A percentile compares a stretch with the other conserved stretches of the same genome.
These are phyloP conservation scores for Xylariomycetidae sp. DNA, from an alignment of 2,329 filamentous ascomycete genomes.

Conservation along the genomic window DNA sequence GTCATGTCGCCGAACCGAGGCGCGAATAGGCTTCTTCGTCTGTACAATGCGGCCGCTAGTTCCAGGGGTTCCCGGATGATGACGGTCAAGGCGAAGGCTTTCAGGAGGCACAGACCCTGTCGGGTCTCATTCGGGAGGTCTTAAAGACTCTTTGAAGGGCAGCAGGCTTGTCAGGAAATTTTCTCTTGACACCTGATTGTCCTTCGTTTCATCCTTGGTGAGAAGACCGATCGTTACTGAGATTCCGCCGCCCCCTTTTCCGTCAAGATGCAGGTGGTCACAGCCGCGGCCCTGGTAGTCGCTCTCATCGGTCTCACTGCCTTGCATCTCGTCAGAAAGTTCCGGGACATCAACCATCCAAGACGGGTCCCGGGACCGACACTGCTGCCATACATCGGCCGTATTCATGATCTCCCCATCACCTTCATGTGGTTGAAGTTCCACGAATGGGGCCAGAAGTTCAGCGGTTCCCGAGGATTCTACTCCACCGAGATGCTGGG, in stretches of 20 bases:
- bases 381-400: conserved; percentile 29
- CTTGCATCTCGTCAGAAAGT: conserved; percentile 22
- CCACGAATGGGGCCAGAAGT: conserved; percentile 28
- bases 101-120: no score
- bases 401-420: conserved; percentile 41
- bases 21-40: no score
- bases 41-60: no score
- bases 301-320: conserved; percentile 15
- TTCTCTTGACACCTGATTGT: not conserved
- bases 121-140: no score
- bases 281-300: conserved; percentile 14
- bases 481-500: conserved; percentile 30
- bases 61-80: no score
- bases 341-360: conserved; percentile 25
- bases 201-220: no score
- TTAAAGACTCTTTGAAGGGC: no score
- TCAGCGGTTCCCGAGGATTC: conserved; percentile 26
- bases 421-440: conserved; percentile 49
- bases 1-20: no score
- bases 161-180: no score
- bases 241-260: no score
- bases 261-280: conserved; percentile 26
- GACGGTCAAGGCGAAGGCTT: no score
- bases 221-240: no score
- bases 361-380: conserved; percentile 26